Percentiles rank a stretch among this genome's conserved stretches.
Evolutionary conservation across 2,329 filamentous ascomycete species (phyloP).

Genomic region (Penicillium sp.): DNA sequence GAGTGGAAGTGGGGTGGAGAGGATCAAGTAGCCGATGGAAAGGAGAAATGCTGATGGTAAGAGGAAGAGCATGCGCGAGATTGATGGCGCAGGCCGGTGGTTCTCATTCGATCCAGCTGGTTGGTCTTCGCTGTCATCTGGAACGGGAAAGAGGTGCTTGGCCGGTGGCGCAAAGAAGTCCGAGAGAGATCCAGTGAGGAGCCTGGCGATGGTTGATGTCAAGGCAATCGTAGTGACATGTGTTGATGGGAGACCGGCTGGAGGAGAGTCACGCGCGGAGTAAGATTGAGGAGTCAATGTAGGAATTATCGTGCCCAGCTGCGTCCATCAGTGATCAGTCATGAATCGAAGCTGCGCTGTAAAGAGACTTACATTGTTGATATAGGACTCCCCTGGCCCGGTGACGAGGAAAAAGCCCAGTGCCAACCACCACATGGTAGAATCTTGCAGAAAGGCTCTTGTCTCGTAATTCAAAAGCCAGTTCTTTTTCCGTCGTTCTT

Average conservation of each 20-base stretch:
- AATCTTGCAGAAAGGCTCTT: constrained; percentile 72
- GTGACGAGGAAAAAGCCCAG: constrained; percentile 87
- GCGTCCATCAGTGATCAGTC: not conserved
- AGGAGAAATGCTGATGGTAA: constrained; percentile 68
- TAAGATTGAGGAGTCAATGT: constrained; percentile 67
- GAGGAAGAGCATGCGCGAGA: constrained; percentile 77
- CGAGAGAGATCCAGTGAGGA: constrained; percentile 82
- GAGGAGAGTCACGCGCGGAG: constrained; percentile 40
- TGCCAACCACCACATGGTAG: constrained; percentile 93
- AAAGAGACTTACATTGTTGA: constrained; percentile 65
- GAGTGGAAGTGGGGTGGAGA: constrained; percentile 73
- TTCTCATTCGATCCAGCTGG: constrained; percentile 24
- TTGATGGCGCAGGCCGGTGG: constrained; percentile 42
- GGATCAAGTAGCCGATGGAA: constrained; percentile 67
- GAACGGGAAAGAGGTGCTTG: constrained; percentile 52
- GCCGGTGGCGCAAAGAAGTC: constrained; percentile 73
- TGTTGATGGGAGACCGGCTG: constrained; percentile 63
- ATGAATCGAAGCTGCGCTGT: not conserved
- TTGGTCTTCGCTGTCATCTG: constrained; percentile 34
- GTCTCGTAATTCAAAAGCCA: constrained; percentile 92
- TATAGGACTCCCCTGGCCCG: constrained; percentile 93
- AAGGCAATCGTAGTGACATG: constrained; percentile 90
- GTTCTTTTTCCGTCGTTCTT: constrained; percentile 68
- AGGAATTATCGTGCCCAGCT: constrained; percentile 81
- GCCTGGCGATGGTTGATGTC: constrained; percentile 80